Evolutionary conservation across 805 yeast genomes (phyloP).

Genomic region (Saccharomycopsis sp.): DNA sequence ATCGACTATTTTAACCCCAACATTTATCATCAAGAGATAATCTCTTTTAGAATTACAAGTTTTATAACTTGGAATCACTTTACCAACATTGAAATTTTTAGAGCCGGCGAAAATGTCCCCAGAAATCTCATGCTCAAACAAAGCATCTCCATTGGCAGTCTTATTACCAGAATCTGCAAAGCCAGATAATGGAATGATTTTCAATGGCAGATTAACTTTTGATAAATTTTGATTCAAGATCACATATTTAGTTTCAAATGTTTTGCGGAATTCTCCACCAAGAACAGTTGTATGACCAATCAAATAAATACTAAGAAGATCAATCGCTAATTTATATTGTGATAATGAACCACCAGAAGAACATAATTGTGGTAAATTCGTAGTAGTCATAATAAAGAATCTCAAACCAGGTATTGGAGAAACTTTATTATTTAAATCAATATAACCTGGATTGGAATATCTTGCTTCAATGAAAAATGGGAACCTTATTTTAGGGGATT

Average conservation of each 20-base stretch:
- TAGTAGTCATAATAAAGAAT: slow-evolving; percentile 3
- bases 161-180: background rate
- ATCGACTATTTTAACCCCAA: background rate
- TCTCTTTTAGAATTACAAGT: slow-evolving; percentile 14
- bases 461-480: slow-evolving; percentile 9
- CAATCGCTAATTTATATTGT: background rate
- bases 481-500: background rate
- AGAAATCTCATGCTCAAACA: background rate
- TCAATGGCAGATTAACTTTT: slow-evolving; percentile 1
- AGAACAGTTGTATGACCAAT: slow-evolving; percentile 1
- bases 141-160: no score
- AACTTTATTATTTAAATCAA: background rate
- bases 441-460: slow-evolving; percentile 6
- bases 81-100: no score
- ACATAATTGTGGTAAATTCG: slow-evolving; percentile 1
- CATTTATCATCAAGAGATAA: slow-evolving; percentile 1
- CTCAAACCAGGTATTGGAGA: slow-evolving; percentile 1
- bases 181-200: background rate
- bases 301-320: slow-evolving; percentile 1
- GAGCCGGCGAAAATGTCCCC: no score
- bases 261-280: background rate
- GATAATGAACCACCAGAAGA: background rate
- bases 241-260: background rate
- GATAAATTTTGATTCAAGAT: background rate
- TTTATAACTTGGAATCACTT: slow-evolving; percentile 7